These are phyloP conservation scores for Trametes punicea DNA, from an alignment of 768 basidiomycete genomes.

Conservation along the genomic window DNA sequence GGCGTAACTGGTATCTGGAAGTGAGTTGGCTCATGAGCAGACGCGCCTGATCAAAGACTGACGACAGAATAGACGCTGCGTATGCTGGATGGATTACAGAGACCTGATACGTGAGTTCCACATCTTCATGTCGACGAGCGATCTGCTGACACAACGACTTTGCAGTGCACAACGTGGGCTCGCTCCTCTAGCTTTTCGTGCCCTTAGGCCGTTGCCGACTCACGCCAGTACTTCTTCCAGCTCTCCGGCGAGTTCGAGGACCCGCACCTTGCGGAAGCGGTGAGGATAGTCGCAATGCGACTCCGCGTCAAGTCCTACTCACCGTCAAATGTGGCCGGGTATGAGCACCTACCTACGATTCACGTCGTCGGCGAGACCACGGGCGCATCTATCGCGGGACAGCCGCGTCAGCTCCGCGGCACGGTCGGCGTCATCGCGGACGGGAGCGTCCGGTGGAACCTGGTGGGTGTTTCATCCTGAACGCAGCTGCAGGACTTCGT, in stretches of 20 bases:
- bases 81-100: slow-evolving; percentile 59
- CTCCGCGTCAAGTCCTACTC: slow-evolving; percentile 32
- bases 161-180: slow-evolving; percentile 39
- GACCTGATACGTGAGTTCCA: slow-evolving; percentile 46
- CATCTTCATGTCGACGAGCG: background rate
- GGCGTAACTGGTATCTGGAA: slow-evolving; percentile 52
- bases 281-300: slow-evolving; percentile 52
- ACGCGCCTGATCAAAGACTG: background rate
- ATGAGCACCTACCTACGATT: slow-evolving; percentile 44
- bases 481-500: background rate
- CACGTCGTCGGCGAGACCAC: slow-evolving; percentile 44
- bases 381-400: slow-evolving; percentile 39
- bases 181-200: background rate
- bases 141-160: background rate
- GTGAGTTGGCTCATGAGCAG: slow-evolving; percentile 31
- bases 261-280: slow-evolving; percentile 40
- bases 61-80: slow-evolving; percentile 39
- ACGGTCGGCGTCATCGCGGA: slow-evolving; percentile 47
- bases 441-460: slow-evolving; percentile 48
- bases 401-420: slow-evolving; percentile 38
- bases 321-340: slow-evolving; percentile 22
- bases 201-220: background rate
- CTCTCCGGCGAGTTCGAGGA: slow-evolving; percentile 31
- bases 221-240: slow-evolving; percentile 1
- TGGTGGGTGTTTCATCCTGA: slow-evolving; percentile 35